These are phyloP conservation scores for Dispira simplex DNA, from an alignment of 192 early-diverging fungal genomes.

Conservation along the genomic window DNA sequence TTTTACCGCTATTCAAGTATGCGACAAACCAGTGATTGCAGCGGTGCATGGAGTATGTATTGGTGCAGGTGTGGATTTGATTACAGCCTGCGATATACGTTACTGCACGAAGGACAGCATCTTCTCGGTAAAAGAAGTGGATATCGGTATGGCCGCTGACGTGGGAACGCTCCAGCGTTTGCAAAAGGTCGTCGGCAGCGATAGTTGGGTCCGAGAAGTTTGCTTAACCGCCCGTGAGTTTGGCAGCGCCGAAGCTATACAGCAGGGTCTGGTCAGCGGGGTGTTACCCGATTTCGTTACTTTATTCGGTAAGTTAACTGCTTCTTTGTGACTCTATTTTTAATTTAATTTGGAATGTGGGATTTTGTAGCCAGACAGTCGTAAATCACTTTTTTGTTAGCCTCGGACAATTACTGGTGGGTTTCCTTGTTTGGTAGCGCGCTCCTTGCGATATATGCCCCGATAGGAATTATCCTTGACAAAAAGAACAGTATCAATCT, in stretches of 20 bases:
- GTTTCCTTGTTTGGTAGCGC: too few species aligned
- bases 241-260: constrained; percentile 39
- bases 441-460: too few species aligned
- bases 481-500: too few species aligned
- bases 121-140: constrained; percentile 86
- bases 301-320: too few species aligned
- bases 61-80: constrained; percentile 75
- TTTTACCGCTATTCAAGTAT: constrained; percentile 66
- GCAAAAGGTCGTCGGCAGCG: constrained; percentile 86
- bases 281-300: too few species aligned
- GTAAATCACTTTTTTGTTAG: too few species aligned
- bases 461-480: too few species aligned
- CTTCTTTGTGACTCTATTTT: too few species aligned
- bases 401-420: too few species aligned
- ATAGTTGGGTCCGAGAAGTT: constrained; percentile 79
- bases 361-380: too few species aligned
- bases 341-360: too few species aligned
- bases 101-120: constrained; percentile 55
- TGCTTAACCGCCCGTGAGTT: constrained; percentile 73
- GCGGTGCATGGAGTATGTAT: constrained; percentile 72
- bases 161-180: constrained; percentile 87
- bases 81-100: constrained; percentile 88
- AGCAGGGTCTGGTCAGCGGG: not conserved
- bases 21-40: constrained; percentile 81
- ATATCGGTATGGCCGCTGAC: constrained; percentile 89